Evolutionary conservation across 768 basidiomycete species (phyloP), one percentile per base, ranked within the genome.

Genomic region (Sistotremastrum suecicum): DNA sequence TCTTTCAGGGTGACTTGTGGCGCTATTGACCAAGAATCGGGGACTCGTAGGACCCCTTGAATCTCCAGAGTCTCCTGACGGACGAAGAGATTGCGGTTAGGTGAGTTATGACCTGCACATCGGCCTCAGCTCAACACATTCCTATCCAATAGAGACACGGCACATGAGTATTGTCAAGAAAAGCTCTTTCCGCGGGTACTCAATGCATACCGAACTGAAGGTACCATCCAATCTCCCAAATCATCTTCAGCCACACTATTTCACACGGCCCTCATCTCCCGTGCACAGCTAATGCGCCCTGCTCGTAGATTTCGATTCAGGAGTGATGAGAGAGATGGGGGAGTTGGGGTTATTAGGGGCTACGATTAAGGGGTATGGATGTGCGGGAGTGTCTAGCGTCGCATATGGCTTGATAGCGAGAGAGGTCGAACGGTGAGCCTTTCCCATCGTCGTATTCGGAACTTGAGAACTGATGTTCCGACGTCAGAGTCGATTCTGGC

Each of bases 401-500:
- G 85, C 94, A 1, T 97, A 97, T 52, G 94, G 94, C 4, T 70
- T 98, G 30, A 85, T 98, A 54, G 87, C 89, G 3, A 71, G 94
- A 37, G 94, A 97, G 61, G 81, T 98, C 3, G 94, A 97, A 63
- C 71, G 88, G 89, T 85, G 37, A 11, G 66, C 54, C 11, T 20
- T 34, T 42, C 5, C 28, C n/a, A 40, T 37, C 36, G 6, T n/a
- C 32, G 37, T 38, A 20, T 20, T 20, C 5, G 9, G 12, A 30
- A 20, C 42, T 20, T 32, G 38, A 37, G 12, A 28, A 28, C 34
- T 7, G 31, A 12, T 37, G 39, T 38, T 30, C 28, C 34, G 47
- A 9, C 46, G 7, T 44, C 53, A 90, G 92, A 50, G 80, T 98
- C 36, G 94, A 99, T 59, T 97, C 92, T 2, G 94, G 94, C 0